Evolutionary conservation across 768 basidiomycete species (phyloP), one percentile per base, ranked within the genome.

Genomic region (Suillus subluteus): DNA sequence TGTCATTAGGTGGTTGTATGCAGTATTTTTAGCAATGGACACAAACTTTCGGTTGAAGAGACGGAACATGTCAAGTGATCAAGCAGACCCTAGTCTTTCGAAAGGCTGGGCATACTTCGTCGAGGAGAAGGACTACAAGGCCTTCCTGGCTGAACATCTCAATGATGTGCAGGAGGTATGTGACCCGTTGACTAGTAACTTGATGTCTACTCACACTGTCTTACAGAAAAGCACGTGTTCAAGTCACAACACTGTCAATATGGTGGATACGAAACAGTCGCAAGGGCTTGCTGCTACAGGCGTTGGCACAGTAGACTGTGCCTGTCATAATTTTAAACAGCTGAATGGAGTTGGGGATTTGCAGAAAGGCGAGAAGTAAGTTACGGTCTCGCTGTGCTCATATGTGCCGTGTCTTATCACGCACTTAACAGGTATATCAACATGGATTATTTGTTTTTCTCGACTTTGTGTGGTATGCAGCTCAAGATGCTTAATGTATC

Each of bases 401-500:
- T 32, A 32, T 32, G 30, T 32, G 2, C 30, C 30, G 4, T 32
- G 30, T 32, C 30, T 32, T 32, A 32, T 32, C 30, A 32, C 4
- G 30, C 30, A 32, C 30, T 32, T 32, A 4, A 32, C 30, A 32
- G 30, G 30, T 32, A 67, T 4, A 32, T 32, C 30, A 32, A 65
- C 15, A 69, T 65, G 67, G 68, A 69, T 54, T 69, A 67, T 55
- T 11, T 69, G 0, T 69, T 64, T 48, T 38, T 68, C 13, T 61
- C 26, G 8, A 37, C 62, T 18, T 18, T 69, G 18, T n/a, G 41
- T 16, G 16, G 38, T 15, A 48, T n/a, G 16, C 18, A 35, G 18
- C 64, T 63, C 11, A 0, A 58, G 13, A 38, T 58, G 55, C 23
- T 30, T 0, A 58, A 58, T 4, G 16, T 30, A 1, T 58, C 55